These are phyloP conservation scores for Cytospora paraplurivora DNA, from an alignment of 2,329 filamentous ascomycete species.

Conservation along the genomic window DNA sequence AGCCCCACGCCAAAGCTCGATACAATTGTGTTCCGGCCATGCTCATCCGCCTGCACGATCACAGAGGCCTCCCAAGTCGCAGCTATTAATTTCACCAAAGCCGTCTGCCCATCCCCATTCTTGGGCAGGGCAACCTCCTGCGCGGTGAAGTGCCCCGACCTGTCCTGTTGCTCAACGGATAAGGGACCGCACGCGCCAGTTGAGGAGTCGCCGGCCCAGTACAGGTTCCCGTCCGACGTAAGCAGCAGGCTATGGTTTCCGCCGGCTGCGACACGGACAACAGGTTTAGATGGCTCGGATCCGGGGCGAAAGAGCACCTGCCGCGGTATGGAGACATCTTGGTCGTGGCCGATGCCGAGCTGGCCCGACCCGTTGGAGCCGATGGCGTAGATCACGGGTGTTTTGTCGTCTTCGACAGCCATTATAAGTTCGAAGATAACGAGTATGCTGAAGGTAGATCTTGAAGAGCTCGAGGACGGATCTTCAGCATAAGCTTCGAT, in stretches of 20 bases:
- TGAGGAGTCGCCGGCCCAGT: slow-evolving; percentile 63
- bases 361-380: slow-evolving; percentile 80
- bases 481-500: neutral
- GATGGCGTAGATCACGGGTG: slow-evolving; percentile 65
- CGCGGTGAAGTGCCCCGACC: neutral
- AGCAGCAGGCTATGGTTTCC: slow-evolving; percentile 86
- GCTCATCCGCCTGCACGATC: slow-evolving; percentile 53
- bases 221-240: slow-evolving; percentile 59
- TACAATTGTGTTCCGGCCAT: slow-evolving; percentile 50
- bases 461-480: neutral
- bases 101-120: slow-evolving; percentile 2
- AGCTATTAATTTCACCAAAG: slow-evolving; percentile 51
- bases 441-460: neutral
- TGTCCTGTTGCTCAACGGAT: slow-evolving; percentile 28
- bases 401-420: slow-evolving; percentile 31
- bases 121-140: slow-evolving; percentile 6
- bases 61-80: slow-evolving; percentile 81
- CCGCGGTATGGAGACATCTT: slow-evolving; percentile 70
- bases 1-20: slow-evolving; percentile 66
- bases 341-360: slow-evolving; percentile 69
- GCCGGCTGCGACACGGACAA: slow-evolving; percentile 58
- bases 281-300: slow-evolving; percentile 39
- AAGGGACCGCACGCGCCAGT: slow-evolving; percentile 57
- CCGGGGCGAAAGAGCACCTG: slow-evolving; percentile 57
- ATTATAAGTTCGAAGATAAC: neutral